Evolutionary conservation across 208 protist genomes (phyloP).

Genomic region (Herpetomonas tarakana): DNA sequence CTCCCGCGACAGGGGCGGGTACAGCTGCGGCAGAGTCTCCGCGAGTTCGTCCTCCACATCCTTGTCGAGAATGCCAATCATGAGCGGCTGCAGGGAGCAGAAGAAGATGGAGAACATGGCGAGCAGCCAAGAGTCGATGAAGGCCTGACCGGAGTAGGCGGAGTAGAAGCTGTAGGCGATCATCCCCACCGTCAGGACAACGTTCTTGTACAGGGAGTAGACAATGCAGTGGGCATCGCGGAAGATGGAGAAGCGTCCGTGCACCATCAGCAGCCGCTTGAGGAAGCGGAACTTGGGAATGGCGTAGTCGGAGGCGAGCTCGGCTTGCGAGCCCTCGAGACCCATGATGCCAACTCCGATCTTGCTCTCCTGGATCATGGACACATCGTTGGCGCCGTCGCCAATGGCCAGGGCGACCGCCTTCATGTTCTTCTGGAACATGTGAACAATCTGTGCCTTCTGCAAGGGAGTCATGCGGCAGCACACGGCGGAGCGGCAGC

Average conservation of each 20-base stretch:
- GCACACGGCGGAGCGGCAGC: slow-evolving; percentile 73
- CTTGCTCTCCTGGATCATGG: slow-evolving; percentile 93
- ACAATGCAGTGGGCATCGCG: slow-evolving; percentile 87
- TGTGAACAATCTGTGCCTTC: slow-evolving; percentile 67
- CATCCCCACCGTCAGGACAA: slow-evolving; percentile 78
- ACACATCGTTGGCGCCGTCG: slow-evolving; percentile 91
- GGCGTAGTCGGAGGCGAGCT: slow-evolving; percentile 89
- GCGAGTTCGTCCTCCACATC: slow-evolving; percentile 83
- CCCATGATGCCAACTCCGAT: slow-evolving; percentile 95
- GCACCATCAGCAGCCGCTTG: slow-evolving; percentile 89
- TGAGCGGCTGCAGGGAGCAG: slow-evolving; percentile 71
- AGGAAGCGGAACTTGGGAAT: slow-evolving; percentile 92
- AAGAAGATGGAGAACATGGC: slow-evolving; percentile 82
- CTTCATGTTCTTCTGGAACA: slow-evolving; percentile 58
- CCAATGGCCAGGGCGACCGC: slow-evolving; percentile 73
- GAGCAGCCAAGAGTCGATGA: slow-evolving; percentile 86
- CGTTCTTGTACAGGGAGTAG: slow-evolving; percentile 97
- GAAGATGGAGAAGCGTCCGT: slow-evolving; percentile 90
- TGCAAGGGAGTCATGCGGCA: slow-evolving; percentile 83
- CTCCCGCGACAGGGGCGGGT: slow-evolving; percentile 58
- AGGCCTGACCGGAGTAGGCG: slow-evolving; percentile 82
- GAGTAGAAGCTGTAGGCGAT: slow-evolving; percentile 79
- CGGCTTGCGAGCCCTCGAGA: slow-evolving; percentile 95
- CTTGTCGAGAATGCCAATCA: slow-evolving; percentile 83
- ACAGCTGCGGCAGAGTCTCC: slow-evolving; percentile 61